A percentile compares a stretch with the other conserved stretches of the same genome.
These are phyloP conservation scores for Tolypocladium tropicale DNA, from an alignment of 2,329 filamentous ascomycete genomes.

Conservation along the genomic window DNA sequence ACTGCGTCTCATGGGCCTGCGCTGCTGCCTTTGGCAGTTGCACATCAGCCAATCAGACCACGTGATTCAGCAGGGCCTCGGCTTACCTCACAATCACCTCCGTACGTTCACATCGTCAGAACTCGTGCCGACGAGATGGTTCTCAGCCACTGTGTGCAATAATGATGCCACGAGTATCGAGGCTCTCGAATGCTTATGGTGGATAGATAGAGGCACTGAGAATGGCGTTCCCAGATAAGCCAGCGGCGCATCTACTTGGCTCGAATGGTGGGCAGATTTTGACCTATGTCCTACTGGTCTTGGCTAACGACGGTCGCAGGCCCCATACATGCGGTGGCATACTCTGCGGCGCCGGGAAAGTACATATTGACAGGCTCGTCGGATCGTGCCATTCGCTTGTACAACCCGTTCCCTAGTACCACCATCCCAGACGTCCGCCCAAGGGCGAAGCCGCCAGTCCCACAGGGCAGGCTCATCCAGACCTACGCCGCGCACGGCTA, in stretches of 20 bases:
- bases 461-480: constrained; percentile 62
- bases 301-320: constrained; percentile 31
- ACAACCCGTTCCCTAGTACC: constrained; percentile 57
- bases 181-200: constrained; percentile 8
- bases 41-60: background rate
- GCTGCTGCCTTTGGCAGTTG: background rate
- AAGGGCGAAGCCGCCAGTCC: constrained; percentile 19
- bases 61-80: background rate
- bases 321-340: constrained; percentile 61
- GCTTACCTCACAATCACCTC: constrained; percentile 1
- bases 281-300: background rate
- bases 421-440: constrained; percentile 18
- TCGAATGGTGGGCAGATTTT: constrained; percentile 39
- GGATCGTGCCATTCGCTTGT: constrained; percentile 77
- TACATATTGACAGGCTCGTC: constrained; percentile 79
- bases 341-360: constrained; percentile 61
- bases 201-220: constrained; percentile 8
- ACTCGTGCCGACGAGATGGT: background rate
- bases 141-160: background rate
- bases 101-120: background rate
- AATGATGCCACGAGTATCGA: background rate
- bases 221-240: constrained; percentile 38
- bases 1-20: too few relatives aligned
- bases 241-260: constrained; percentile 45
- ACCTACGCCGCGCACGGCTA: constrained; percentile 87